These are phyloP conservation scores for Cryomyces minteri DNA, from an alignment of 495 filamentous ascomycete genomes.

Conservation along the genomic window DNA sequence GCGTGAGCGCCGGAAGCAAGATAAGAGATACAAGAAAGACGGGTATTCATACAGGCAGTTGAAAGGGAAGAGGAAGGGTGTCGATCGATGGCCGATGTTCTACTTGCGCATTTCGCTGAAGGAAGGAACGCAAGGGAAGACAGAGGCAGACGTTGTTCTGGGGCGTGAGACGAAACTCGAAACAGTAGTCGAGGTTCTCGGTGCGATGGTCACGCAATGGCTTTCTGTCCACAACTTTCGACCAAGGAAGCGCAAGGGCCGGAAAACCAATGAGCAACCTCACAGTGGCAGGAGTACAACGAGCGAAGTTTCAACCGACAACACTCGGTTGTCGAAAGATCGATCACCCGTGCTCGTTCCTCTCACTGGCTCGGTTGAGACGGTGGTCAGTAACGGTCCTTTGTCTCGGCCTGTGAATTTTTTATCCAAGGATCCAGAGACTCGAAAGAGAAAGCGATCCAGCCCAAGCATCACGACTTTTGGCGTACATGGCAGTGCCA, in stretches of 20 bases:
- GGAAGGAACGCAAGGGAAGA: not conserved
- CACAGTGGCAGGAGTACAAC: no score
- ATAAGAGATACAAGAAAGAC: slow-evolving; percentile 26
- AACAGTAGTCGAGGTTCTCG: slow-evolving; percentile 13
- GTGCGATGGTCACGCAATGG: slow-evolving; percentile 20
- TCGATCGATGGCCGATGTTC: slow-evolving; percentile 87
- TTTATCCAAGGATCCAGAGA: no score
- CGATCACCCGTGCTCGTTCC: no score
- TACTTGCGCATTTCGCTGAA: slow-evolving; percentile 44
- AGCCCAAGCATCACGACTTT: no score
- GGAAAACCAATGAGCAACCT: not conserved
- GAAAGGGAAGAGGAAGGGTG: slow-evolving; percentile 37
- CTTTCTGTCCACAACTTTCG: slow-evolving; percentile 18
- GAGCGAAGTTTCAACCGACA: no score
- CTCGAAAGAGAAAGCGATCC: no score
- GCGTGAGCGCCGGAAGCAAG: slow-evolving; percentile 18
- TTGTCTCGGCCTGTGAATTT: no score
- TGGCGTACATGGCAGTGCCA: no score
- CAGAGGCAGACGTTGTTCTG: slow-evolving; percentile 6
- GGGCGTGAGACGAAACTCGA: slow-evolving; percentile 24
- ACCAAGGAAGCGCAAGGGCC: slow-evolving; percentile 7
- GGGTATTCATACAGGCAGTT: slow-evolving; percentile 37
- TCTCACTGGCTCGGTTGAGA: no score
- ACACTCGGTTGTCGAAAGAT: no score
- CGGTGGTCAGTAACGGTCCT: no score